Percentiles rank a stretch among this genome's conserved stretches.
These are phyloP conservation scores for Plectosphaerella plurivora DNA, from an alignment of 2,329 filamentous ascomycete species.

Conservation along the genomic window DNA sequence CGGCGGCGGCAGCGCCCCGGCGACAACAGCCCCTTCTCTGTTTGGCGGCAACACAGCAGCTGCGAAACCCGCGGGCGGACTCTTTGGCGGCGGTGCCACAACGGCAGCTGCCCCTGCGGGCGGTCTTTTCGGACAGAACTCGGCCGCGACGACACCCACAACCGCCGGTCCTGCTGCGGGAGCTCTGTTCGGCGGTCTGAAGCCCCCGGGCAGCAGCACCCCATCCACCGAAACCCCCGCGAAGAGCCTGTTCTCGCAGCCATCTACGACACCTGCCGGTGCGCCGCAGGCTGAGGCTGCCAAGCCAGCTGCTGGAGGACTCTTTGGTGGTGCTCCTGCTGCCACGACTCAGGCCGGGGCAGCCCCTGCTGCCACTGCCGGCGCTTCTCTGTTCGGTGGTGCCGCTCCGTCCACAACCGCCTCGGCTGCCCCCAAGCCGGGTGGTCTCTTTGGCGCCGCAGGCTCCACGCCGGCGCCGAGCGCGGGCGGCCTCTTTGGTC, in stretches of 20 bases:
- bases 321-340: conserved; percentile 21
- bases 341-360: conserved; percentile 10
- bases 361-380: conserved; percentile 14
- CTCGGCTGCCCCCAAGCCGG: conserved; percentile 11
- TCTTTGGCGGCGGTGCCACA: conserved; percentile 16
- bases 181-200: conserved; percentile 9
- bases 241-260: conserved; percentile 43
- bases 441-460: conserved; percentile 16
- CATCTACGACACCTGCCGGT: conserved; percentile 52
- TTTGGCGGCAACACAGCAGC: conserved; percentile 13
- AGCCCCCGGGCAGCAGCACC: conserved; percentile 5
- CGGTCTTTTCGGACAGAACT: conserved; percentile 20
- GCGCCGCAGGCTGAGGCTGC: conserved; percentile 38
- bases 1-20: not conserved
- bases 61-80: conserved; percentile 17
- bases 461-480: conserved; percentile 5
- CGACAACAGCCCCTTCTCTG: not conserved
- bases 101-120: conserved; percentile 17
- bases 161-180: conserved; percentile 14
- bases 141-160: conserved; percentile 13
- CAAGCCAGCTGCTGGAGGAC: conserved; percentile 21
- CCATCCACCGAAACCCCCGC: conserved; percentile 24
- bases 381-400: conserved; percentile 21
- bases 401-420: conserved; percentile 18
- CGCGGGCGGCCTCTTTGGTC: conserved; percentile 10